Conservation (phyloP, 2,329 filamentous ascomycete genomes). For the Pochonia chlamydosporia region DNA sequence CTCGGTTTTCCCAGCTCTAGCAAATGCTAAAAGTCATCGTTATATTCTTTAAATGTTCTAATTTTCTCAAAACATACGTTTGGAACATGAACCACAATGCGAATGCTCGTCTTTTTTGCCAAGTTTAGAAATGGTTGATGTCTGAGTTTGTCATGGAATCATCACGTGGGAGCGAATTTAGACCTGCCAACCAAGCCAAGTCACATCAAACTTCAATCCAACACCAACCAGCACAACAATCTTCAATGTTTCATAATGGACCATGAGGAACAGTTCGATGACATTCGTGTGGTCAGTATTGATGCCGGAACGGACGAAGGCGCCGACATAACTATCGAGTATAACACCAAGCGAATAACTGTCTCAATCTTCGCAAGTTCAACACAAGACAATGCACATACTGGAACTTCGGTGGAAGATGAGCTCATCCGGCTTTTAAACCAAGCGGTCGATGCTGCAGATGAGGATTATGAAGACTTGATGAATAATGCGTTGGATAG, state of each 20-base stretch:
- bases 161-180: too few relatives aligned
- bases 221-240: too few relatives aligned
- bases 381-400: background rate
- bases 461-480: background rate
- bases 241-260: background rate
- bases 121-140: too few relatives aligned
- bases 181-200: too few relatives aligned
- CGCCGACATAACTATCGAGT: conserved; percentile 1
- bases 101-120: too few relatives aligned
- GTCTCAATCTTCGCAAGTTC: background rate
- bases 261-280: background rate
- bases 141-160: too few relatives aligned
- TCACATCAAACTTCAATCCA: too few relatives aligned
- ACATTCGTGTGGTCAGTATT: background rate
- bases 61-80: too few relatives aligned
- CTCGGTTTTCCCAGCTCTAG: too few relatives aligned
- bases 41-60: too few relatives aligned
- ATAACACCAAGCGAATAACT: background rate
- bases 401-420: background rate
- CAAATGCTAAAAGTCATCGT: too few relatives aligned
- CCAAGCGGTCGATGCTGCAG: background rate
- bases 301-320: background rate
- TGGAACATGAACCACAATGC: too few relatives aligned
- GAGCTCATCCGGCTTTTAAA: background rate
- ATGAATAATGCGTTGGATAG: background rate